Conservation (phyloP, 495 filamentous ascomycete genomes). For the Chaetomidium leptoderma region DNA sequence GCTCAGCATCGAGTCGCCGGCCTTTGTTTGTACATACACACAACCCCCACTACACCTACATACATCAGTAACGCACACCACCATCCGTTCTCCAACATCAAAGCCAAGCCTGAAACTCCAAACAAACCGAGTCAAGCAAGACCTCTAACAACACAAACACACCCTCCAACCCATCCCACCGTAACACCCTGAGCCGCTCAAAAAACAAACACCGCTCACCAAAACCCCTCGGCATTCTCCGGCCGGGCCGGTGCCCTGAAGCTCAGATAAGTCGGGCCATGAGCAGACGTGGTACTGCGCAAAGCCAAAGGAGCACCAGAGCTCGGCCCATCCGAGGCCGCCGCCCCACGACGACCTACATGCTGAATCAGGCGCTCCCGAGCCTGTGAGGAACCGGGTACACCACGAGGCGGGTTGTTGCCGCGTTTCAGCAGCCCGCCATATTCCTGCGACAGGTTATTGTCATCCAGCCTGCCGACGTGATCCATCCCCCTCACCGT, state of each 20-base stretch:
- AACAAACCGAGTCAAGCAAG: neutral
- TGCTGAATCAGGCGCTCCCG: too few species aligned
- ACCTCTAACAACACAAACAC: neutral
- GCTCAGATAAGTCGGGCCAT: neutral
- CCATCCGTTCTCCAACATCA: neutral
- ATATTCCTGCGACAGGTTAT: neutral
- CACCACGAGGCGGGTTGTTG: neutral
- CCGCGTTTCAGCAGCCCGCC: neutral
- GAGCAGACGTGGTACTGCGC: neutral
- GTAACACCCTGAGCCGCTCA: too few species aligned
- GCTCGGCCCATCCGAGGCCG: neutral
- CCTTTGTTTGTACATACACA: neutral
- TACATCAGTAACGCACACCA: too few species aligned
- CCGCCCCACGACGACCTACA: too few species aligned
- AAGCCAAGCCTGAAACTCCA: neutral
- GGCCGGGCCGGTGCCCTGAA: too few species aligned
- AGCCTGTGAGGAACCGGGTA: too few species aligned
- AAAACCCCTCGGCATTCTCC: neutral
- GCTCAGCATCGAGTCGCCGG: neutral
- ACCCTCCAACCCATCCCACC: neutral
- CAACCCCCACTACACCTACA: neutral
- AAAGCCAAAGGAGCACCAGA: neutral
- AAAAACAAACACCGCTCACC: neutral
- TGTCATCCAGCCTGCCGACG: slow-evolving; percentile 30
- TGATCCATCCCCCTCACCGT: slow-evolving; percentile 37